A percentile compares a stretch with the other conserved stretches of the same genome.
Conservation (phyloP, 75 land plant species). For the Pinus albicaulis region DNA sequence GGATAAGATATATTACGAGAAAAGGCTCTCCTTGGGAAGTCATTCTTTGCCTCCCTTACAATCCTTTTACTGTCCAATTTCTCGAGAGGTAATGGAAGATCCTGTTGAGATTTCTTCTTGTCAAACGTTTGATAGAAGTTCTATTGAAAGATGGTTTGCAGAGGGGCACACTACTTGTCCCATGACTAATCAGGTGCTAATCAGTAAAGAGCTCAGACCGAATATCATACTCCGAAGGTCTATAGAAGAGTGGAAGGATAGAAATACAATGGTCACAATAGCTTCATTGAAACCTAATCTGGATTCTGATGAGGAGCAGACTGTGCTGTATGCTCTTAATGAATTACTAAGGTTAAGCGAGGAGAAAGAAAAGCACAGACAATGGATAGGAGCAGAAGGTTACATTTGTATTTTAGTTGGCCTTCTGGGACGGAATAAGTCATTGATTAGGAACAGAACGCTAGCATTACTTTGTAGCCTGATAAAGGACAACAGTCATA, state of each 20-base stretch:
- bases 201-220: conserved; percentile 40
- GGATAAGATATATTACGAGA: conserved; percentile 35
- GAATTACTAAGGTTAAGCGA: conserved; percentile 46
- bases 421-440: conserved; percentile 30
- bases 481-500: conserved; percentile 41
- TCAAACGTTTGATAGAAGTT: conserved; percentile 61
- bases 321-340: conserved; percentile 30
- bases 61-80: conserved; percentile 71
- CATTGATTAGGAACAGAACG: conserved; percentile 36
- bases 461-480: conserved; percentile 48
- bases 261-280: conserved; percentile 51
- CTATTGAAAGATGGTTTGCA: conserved; percentile 68
- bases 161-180: conserved; percentile 62
- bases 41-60: conserved; percentile 61
- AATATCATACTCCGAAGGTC: conserved; percentile 65
- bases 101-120: conserved; percentile 77
- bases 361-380: conserved; percentile 43
- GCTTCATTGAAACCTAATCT: conserved; percentile 36
- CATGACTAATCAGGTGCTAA: conserved; percentile 49
- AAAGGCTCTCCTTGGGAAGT: conserved; percentile 40
- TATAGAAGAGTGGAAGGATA: conserved; percentile 77
- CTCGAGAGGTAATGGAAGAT: conserved; percentile 67
- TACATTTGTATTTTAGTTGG: conserved; percentile 45
- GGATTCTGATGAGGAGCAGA: conserved; percentile 34
- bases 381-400: conserved; percentile 62